Base-by-base conservation (phyloP, 352 stramenopile species). In the Phytopythium chamaehyphon region DNA sequence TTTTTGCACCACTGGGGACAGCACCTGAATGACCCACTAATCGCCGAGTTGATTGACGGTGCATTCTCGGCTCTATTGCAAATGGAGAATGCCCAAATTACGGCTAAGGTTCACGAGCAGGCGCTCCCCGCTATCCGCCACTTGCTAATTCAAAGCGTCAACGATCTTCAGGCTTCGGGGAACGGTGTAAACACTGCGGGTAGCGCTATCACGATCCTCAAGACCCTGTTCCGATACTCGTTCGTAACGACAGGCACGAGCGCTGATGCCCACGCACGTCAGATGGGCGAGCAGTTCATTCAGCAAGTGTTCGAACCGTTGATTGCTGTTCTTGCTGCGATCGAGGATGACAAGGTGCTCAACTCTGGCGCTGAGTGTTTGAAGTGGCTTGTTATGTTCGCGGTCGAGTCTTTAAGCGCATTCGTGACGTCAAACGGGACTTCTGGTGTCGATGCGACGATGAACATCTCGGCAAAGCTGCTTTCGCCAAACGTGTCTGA, bases 381-480 rank as follows among this genome's bases (percentile, higher is more conserved):
- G 26, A 93, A 93, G 61, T 91, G 78, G 78, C 55, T 90, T 22
- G 77, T 93, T 6, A 88, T 90, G 76, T 86, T 90, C 51, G 69
- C 80, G 0, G 71, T 88, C 4, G 75, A 87, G 15, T 47, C 82
- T 35, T 59, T 93, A 5, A 69, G 72, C 11, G 66, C 78, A 16
- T 86, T 83, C 54, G 64, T 51, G 22, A 62, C 62, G 16, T 59
- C 54, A 11, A 31, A 51, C 40, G 78, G 77, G 15, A 51, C 15
- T 38, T 83, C 63, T 24, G 80, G 80, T 19, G 69, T 90, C 31
- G 80, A 93, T 40, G 80, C 78, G 14, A 87, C 71, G 1, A 82
- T 91, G 60, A 59, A 68, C 15, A 61, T 93, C 18, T 83, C 79
- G 0, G 80, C 80, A 2, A 88, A 89, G 60, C 37, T 91, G 43